Evolutionary conservation across 495 filamentous ascomycete species (phyloP).

Genomic region (Trichoderma reesei): DNA sequence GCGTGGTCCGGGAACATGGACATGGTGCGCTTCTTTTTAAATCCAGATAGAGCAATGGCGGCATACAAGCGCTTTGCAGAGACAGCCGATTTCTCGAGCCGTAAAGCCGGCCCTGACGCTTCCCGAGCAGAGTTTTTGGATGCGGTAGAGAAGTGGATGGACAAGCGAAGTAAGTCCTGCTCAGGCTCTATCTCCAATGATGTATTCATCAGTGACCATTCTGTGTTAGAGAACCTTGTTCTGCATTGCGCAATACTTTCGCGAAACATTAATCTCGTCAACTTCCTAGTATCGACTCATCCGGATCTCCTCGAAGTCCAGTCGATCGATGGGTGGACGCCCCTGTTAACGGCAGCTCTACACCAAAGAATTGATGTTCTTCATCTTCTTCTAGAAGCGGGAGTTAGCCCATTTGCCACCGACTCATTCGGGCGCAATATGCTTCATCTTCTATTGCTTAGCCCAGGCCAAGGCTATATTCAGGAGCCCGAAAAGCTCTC

Average conservation of each 20-base stretch:
- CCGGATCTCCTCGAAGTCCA: neutral
- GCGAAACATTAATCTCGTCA: neutral
- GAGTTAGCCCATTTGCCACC: neutral
- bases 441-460: neutral
- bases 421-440: neutral
- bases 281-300: neutral
- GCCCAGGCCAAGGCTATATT: neutral
- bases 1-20: neutral
- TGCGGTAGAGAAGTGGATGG: neutral
- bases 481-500: neutral
- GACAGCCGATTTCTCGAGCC: neutral
- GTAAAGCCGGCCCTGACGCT: neutral
- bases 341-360: neutral
- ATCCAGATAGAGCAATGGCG: neutral
- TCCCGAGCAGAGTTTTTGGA: neutral
- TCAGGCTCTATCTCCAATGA: neutral
- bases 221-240: neutral
- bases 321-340: neutral
- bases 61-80: neutral
- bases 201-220: neutral
- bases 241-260: neutral
- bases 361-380: neutral
- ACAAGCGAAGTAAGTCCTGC: neutral
- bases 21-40: neutral
- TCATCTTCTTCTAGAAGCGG: neutral